These are phyloP conservation scores for Podospora conica DNA, from an alignment of 495 filamentous ascomycete genomes.

Conservation along the genomic window DNA sequence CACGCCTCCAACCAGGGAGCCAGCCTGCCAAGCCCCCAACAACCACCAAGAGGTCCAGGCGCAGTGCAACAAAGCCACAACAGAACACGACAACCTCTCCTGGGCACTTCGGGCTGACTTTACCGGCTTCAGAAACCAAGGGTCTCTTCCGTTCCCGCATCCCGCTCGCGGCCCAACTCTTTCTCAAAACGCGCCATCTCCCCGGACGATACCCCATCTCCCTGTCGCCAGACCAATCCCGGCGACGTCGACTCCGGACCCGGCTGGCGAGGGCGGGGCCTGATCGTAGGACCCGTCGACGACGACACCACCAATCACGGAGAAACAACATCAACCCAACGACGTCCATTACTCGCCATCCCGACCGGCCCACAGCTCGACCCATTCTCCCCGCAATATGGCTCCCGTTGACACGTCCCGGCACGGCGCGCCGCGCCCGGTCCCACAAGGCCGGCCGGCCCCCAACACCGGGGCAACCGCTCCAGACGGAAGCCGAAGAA, in stretches of 20 bases:
- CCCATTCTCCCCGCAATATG: background rate
- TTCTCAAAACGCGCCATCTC: background rate
- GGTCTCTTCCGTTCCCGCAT: background rate
- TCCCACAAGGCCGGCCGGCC: conserved; percentile 2
- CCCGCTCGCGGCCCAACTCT: background rate
- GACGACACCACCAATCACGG: background rate
- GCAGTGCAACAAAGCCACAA: background rate
- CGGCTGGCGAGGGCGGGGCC: background rate
- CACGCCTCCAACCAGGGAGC: background rate
- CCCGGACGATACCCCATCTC: background rate
- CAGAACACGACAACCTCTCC: background rate
- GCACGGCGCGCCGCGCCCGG: background rate
- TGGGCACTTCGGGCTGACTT: too few species aligned
- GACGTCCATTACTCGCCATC: background rate
- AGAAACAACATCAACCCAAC: too few species aligned
- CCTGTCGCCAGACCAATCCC: background rate
- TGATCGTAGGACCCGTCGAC: background rate
- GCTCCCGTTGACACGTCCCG: background rate
- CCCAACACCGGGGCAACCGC: conserved; percentile 10
- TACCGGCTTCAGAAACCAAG: too few species aligned
- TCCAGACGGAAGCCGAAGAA: conserved; percentile 20
- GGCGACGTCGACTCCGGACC: background rate
- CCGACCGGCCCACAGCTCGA: background rate
- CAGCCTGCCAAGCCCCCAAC: background rate
- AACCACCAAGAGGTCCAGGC: background rate